Conservation (phyloP, 2,329 filamentous ascomycete species). For the Alternaria triticimaculans region DNA sequence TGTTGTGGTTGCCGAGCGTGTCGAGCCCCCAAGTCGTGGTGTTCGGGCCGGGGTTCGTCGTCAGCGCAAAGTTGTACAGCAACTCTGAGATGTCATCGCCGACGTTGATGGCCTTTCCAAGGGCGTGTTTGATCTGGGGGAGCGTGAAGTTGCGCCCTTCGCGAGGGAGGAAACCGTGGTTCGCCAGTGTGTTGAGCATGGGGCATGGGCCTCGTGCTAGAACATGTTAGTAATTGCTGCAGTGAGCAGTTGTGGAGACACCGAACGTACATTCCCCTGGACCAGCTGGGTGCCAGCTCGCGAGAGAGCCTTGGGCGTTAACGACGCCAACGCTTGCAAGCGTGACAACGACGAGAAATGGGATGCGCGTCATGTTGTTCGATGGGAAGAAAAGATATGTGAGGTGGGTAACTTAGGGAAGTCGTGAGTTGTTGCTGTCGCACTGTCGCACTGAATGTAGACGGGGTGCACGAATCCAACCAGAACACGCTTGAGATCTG, state of each 20-base stretch:
- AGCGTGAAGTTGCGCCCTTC: constrained; percentile 44
- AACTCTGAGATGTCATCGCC: not conserved
- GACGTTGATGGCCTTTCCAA: constrained; percentile 11
- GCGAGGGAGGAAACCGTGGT: constrained; percentile 44
- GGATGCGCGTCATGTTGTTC: not conserved
- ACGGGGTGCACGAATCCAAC: not conserved
- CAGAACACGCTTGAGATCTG: not conserved
- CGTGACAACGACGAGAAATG: not conserved
- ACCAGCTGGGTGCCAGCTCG: constrained; percentile 2
- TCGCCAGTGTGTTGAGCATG: constrained; percentile 44
- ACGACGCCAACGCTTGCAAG: not conserved
- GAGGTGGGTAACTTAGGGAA: not conserved
- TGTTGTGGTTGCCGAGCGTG: constrained; percentile 53
- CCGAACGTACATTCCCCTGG: not conserved
- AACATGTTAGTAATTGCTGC: not conserved
- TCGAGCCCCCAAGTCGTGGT: constrained; percentile 27
- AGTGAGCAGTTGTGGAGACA: not conserved
- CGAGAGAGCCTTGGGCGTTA: constrained; percentile 1
- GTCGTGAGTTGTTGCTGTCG: not conserved
- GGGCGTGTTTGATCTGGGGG: constrained; percentile 27
- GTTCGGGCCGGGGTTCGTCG: constrained; percentile 11
- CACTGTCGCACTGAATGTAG: not conserved
- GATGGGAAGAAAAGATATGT: not conserved
- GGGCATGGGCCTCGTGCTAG: constrained; percentile 38
- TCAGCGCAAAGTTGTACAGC: constrained; percentile 7